Evolutionary conservation across 345 rosid species (phyloP).

Genomic region (Gossypium australe): DNA sequence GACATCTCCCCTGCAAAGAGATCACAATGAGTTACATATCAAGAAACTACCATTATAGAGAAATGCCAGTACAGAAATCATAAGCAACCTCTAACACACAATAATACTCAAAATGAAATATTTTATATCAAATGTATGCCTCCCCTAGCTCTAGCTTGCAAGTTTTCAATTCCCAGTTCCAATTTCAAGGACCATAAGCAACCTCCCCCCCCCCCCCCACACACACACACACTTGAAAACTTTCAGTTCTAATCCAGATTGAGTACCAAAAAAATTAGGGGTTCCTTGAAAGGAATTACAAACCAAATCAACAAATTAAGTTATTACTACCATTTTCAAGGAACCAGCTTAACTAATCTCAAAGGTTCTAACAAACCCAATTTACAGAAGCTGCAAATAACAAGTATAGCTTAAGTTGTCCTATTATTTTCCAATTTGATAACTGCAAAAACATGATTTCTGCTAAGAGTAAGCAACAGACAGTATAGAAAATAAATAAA

Average conservation of each 20-base stretch:
- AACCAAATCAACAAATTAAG: background rate
- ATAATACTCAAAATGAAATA: background rate
- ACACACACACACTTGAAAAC: background rate
- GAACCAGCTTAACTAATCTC: background rate
- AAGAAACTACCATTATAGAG: background rate
- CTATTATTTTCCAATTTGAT: background rate
- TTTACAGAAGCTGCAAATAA: background rate
- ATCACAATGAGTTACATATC: background rate
- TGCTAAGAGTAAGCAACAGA: background rate
- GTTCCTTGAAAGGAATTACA: background rate
- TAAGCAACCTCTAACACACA: background rate
- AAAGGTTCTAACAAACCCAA: background rate
- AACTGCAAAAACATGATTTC: background rate
- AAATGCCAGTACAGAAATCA: background rate
- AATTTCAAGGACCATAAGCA: background rate
- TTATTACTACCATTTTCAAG: background rate
- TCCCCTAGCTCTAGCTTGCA: background rate
- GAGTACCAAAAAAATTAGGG: background rate
- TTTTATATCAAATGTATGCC: background rate
- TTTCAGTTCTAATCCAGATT: background rate
- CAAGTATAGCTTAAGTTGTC: background rate
- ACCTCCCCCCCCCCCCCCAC: background rate
- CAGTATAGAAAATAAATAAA: background rate
- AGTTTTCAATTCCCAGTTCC: background rate
- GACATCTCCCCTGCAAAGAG: conserved; percentile 47